Percentiles rank a stretch among this genome's conserved stretches.
phyloP scores from a whole-genome alignment of 495 filamentous ascomycete species.

The Aspergillus funiculosus region DNA sequence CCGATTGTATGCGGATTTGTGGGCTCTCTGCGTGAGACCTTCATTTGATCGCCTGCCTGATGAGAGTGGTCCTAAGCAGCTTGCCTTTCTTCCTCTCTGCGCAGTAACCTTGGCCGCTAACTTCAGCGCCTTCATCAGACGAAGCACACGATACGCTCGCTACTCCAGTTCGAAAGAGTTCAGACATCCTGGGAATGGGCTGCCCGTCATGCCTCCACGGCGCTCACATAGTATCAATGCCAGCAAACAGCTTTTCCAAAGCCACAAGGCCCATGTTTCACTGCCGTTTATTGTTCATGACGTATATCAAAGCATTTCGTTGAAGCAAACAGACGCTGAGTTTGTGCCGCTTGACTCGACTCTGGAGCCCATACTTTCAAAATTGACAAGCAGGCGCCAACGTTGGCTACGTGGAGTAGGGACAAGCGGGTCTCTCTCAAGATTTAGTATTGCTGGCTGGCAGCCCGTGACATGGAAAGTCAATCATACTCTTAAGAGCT shows the following conservation, averaged over 20 bases:
- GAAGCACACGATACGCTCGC: constrained; percentile 13
- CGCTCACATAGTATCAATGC: constrained; percentile 24
- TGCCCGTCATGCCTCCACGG: constrained; percentile 24
- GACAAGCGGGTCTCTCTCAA: constrained; percentile 7
- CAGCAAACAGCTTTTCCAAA: constrained; percentile 20
- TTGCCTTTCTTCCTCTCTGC: constrained; percentile 31
- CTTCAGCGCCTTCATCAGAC: constrained; percentile 21
- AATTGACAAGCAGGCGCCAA: constrained; percentile 7
- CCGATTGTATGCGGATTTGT: constrained; percentile 28
- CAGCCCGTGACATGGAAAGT: background rate
- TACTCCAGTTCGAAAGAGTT: background rate
- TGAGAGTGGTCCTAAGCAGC: background rate
- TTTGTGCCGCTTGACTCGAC: constrained; percentile 23
- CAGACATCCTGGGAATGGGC: constrained; percentile 24
- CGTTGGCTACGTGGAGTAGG: constrained; percentile 6
- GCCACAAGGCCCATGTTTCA: constrained; percentile 7
- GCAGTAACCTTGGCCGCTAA: constrained; percentile 30
- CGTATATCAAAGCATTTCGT: constrained; percentile 7
- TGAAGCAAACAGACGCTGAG: constrained; percentile 12
- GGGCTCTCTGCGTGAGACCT: constrained; percentile 29
- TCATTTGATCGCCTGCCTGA: constrained; percentile 6
- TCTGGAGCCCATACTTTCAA: constrained; percentile 18
- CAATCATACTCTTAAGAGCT: background rate
- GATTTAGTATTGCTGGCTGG: constrained; percentile 3
- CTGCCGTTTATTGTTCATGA: constrained; percentile 16